These are phyloP conservation scores for Arxiozyma telluris DNA, from an alignment of 1,139 yeast genomes.

Conservation along the genomic window DNA sequence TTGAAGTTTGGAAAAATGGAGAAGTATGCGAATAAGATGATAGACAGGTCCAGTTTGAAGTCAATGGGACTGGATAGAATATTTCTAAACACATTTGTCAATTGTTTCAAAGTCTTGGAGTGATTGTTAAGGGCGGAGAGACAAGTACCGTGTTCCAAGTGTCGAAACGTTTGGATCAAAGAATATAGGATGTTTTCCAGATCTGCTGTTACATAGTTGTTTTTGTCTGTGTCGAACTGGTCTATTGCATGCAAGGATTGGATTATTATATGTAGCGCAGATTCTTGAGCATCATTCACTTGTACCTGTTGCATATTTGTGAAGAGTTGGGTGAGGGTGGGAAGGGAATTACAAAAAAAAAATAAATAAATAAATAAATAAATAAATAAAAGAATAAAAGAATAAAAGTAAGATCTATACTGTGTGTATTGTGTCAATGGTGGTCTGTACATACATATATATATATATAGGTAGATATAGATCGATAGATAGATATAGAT, in stretches of 20 bases:
- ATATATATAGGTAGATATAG: no score
- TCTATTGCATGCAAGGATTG: not conserved
- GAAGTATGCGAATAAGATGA: constrained; percentile 18
- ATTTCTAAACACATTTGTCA: not conserved
- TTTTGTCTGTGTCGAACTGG: not conserved
- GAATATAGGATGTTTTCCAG: not conserved
- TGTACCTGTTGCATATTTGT: no score
- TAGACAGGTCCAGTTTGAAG: constrained; percentile 11
- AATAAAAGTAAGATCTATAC: not conserved
- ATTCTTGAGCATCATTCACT: not conserved
- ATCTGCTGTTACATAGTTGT: not conserved
- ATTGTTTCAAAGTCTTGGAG: not conserved
- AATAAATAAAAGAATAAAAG: no score
- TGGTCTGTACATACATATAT: no score
- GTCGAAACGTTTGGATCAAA: not conserved
- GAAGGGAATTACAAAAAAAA: not conserved
- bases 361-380: no score
- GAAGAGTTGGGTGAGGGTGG: not conserved
- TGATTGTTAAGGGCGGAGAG: not conserved
- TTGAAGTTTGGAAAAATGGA: constrained; percentile 15
- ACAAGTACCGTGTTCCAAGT: not conserved
- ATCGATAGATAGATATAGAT: no score
- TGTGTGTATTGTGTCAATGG: no score
- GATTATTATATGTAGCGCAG: not conserved
- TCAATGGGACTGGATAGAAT: not conserved